phyloP scores from a whole-genome alignment of 2,329 filamentous ascomycete species.

The Fusarium devonianum region DNA sequence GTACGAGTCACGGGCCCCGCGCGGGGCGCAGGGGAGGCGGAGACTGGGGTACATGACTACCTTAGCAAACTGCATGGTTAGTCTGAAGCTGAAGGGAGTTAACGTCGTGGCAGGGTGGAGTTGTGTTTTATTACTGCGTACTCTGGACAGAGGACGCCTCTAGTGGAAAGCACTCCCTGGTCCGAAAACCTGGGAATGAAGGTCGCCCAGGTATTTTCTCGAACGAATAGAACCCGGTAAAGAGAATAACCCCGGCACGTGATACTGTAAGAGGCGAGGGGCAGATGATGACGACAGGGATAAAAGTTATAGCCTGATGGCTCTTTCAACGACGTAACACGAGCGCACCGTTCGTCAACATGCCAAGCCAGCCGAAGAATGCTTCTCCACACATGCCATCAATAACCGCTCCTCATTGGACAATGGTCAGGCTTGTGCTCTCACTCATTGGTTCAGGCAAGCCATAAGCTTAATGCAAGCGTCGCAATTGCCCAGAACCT shows the following conservation, averaged over 20 bases:
- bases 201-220: too few species aligned
- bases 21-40: too few species aligned
- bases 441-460: constrained; percentile 15
- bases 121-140: too few species aligned
- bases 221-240: too few species aligned
- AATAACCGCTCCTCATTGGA: constrained; percentile 14
- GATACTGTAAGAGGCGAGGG: not conserved
- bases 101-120: too few species aligned
- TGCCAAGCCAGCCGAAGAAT: constrained; percentile 16
- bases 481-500: constrained; percentile 32
- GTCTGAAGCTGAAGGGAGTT: too few species aligned
- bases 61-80: too few species aligned
- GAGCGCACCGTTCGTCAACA: constrained; percentile 4
- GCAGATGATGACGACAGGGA: not conserved
- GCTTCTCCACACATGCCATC: not conserved
- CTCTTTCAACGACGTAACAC: constrained; percentile 7
- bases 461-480: constrained; percentile 38
- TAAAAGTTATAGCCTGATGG: not conserved
- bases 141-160: too few species aligned
- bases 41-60: too few species aligned
- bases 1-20: too few species aligned
- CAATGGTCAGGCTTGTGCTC: constrained; percentile 15
- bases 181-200: not conserved
- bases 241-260: constrained; percentile 4
- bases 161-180: not conserved